These are phyloP conservation scores for Penicillium sp. DNA, from an alignment of 2,329 filamentous ascomycete genomes.

Conservation along the genomic window DNA sequence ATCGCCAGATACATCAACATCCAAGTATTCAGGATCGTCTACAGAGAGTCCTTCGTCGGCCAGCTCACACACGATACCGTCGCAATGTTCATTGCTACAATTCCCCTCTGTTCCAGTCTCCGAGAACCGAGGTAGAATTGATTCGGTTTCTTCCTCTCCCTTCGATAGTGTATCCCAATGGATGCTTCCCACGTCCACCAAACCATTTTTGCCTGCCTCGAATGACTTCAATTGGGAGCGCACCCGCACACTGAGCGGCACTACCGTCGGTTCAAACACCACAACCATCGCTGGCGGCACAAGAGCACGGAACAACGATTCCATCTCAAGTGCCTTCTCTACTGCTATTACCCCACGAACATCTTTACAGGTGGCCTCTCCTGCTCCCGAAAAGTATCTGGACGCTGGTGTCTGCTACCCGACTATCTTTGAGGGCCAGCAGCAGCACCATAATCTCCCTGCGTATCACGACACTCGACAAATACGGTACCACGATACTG, in stretches of 20 bases:
- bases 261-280: constrained; percentile 34
- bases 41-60: constrained; percentile 15
- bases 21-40: constrained; percentile 4
- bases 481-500: constrained; percentile 23
- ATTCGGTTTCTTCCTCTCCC: constrained; percentile 18
- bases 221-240: constrained; percentile 27
- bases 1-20: not conserved
- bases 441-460: constrained; percentile 15
- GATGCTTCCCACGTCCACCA: constrained; percentile 27
- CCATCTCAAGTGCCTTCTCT: constrained; percentile 31
- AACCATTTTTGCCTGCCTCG: constrained; percentile 14
- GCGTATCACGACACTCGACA: constrained; percentile 10
- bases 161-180: constrained; percentile 34
- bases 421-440: constrained; percentile 28
- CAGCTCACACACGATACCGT: constrained; percentile 24
- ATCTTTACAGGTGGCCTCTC: constrained; percentile 16
- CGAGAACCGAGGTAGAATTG: constrained; percentile 16
- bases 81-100: constrained; percentile 23
- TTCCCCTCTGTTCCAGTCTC: constrained; percentile 23
- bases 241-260: constrained; percentile 38
- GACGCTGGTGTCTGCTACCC: constrained; percentile 20
- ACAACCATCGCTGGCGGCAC: constrained; percentile 23
- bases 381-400: constrained; percentile 21
- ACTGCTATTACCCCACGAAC: constrained; percentile 16
- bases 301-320: constrained; percentile 23